Evolutionary conservation across 106 monocot genomes (phyloP).

Genomic region (Xerophyta viscosa): DNA sequence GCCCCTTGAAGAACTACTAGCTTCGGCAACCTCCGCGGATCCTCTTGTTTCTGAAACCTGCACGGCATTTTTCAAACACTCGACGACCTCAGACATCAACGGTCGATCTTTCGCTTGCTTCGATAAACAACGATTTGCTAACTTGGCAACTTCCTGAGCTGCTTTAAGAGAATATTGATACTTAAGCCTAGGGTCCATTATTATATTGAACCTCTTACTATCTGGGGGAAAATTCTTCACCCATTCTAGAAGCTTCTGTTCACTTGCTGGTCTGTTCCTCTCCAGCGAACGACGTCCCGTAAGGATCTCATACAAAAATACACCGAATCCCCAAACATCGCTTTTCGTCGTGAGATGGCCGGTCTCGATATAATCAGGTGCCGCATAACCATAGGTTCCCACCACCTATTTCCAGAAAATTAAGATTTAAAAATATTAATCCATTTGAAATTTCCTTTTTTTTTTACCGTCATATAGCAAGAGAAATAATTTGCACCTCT

Average conservation of each 20-base stretch:
- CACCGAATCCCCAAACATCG: constrained; percentile 38
- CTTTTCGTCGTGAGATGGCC: constrained; percentile 36
- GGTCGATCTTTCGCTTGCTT: constrained; percentile 28
- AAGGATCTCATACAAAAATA: constrained; percentile 36
- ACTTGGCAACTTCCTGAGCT: constrained; percentile 27
- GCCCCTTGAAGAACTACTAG: neutral
- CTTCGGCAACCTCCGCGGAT: neutral
- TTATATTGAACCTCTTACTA: constrained; percentile 23
- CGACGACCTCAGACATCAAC: constrained; percentile 24
- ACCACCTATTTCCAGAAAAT: constrained; percentile 8
- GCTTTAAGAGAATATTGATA: constrained; percentile 13
- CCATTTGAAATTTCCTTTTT: too few species aligned
- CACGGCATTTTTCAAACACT: constrained; percentile 5
- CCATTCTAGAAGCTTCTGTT: constrained; percentile 37
- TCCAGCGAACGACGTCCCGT: constrained; percentile 28
- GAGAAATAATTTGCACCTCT: too few species aligned
- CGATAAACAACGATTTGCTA: constrained; percentile 22
- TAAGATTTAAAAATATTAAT: too few species aligned
- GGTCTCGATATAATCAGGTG: constrained; percentile 36
- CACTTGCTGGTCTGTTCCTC: constrained; percentile 14
- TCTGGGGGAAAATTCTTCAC: constrained; percentile 28
- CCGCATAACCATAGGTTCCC: constrained; percentile 36
- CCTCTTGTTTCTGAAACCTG: constrained; percentile 1
- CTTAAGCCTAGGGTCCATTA: constrained; percentile 32
- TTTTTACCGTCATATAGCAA: too few species aligned